phyloP scores from a whole-genome alignment of 176 grass and related monocot genomes.

The Typha latifolia region DNA sequence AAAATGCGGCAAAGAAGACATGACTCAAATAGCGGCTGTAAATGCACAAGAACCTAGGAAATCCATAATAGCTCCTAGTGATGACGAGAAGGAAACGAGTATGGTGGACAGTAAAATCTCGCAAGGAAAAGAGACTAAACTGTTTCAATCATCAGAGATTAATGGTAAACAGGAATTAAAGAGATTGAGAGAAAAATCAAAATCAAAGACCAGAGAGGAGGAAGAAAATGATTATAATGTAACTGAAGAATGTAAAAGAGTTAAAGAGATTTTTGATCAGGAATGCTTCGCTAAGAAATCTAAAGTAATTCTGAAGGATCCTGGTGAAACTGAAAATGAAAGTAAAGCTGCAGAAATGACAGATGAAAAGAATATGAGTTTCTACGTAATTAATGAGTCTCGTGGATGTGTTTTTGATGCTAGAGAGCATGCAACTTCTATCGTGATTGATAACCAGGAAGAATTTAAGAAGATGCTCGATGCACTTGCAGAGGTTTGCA shows the following conservation, averaged over 20 bases:
- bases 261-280: background rate
- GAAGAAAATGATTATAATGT: background rate
- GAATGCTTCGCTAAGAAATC: background rate
- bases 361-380: background rate
- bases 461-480: background rate
- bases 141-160: constrained; percentile 1
- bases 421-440: background rate
- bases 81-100: background rate
- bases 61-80: background rate
- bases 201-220: background rate
- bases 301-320: background rate
- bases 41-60: background rate
- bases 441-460: background rate
- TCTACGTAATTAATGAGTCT: background rate
- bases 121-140: background rate
- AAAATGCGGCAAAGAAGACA: background rate
- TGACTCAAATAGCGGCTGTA: background rate
- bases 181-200: background rate
- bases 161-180: background rate
- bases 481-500: background rate
- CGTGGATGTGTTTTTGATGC: background rate
- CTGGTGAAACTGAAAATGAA: background rate
- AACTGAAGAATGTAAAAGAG: background rate
- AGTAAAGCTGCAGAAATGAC: background rate
- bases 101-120: background rate